Evolutionary conservation across 768 basidiomycete species (phyloP), one percentile per base, ranked within the genome.

Genomic region (Mrakia gelida): DNA sequence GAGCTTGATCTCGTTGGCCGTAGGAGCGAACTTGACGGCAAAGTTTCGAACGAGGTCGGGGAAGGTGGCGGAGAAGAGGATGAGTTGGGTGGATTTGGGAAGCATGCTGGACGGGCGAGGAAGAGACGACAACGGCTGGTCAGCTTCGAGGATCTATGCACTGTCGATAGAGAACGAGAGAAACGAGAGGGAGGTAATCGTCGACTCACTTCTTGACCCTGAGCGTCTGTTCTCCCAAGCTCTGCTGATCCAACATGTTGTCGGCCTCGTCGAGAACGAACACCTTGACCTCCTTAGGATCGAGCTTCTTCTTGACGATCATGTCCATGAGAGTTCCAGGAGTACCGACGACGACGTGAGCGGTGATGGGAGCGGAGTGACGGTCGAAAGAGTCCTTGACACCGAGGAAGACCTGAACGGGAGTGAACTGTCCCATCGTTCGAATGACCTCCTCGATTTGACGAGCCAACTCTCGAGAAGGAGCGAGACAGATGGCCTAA

Each of bases 51-150:
- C 96, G 79, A 92, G 88, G 82, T 96, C 94, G 30, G 94, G 92
- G 88, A 98, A 99, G 8, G 97, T 99, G 41, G 97, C 97, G 0
- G 96, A 98, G 87, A 99, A 99, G 73, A 98, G 90, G 78, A 98
- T 90, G 80, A 94, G 94, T 83, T 98, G 97, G 8, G 82, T 82
- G 41, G 80, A 76, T 30, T 80, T 80, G 8, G 85, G 85, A 5
- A 84, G 82, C 81, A 82, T 81, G 70, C 84, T 85, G 65, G 7
- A 65, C n/a, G 63, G 45, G 26, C n/a, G 26, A 6, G 38, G n/a
- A 7, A n/a, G 16, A 15, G 6, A 28, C 30, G 65, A 41, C 15
- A 32, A 67, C 34, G 3, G 49, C 71, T 45, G 56, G 34, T 34
- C 45, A 54, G 45, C 16, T 38, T 3, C 30, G 61, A 68, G 38